Evolutionary conservation across 2,329 filamentous ascomycete species (phyloP), one percentile per base, ranked within the genome.

Genomic region (Meredithiella fracta): DNA sequence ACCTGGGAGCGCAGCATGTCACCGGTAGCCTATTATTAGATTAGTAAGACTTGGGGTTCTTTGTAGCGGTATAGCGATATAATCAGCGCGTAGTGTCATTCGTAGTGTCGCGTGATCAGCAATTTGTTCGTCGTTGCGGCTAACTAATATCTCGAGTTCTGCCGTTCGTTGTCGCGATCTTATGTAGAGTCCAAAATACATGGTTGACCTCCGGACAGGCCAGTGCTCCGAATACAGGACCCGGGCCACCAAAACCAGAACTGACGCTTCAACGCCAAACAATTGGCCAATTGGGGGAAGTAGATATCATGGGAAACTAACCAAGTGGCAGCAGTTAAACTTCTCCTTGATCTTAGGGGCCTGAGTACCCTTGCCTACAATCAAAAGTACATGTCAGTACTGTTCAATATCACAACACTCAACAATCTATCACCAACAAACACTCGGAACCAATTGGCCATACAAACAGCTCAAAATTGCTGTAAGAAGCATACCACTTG

Each of bases 1-100:
- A 98, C 92, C 72, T 98, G 92, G 63, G 90, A 94, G 67, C 92
- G 89, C 67, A 98, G 80, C 92, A 98, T 98, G 73, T 98, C 92
- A 69, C 92, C 92, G 59, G 92, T 98, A 61, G 92, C 92, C 90
- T 96, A 55, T 40, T n/a, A n/a, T n/a, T n/a, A 11, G 29, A 5
- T 34, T 11, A 34, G 29, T 34, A 5, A 34, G 29, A 5, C 11
- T 5, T 34, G 11, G 29, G 11, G 29, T 34, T 34, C 29, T 34
- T 40, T 25, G 26, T 37, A 25, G 34, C 25, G 17, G 22, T 9
- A 53, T 53, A 15, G 15, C 37, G 25, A 25, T 11, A 23, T 23
- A 37, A 37, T 7, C 15, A 3, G 15, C 17, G 11, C 29, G 11
- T 34, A 5, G 5, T 34, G 29, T 34, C 11, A 34, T 34, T 34